phyloP scores from a whole-genome alignment of 2,329 filamentous ascomycete genomes.

The Cercospora berteroae region DNA sequence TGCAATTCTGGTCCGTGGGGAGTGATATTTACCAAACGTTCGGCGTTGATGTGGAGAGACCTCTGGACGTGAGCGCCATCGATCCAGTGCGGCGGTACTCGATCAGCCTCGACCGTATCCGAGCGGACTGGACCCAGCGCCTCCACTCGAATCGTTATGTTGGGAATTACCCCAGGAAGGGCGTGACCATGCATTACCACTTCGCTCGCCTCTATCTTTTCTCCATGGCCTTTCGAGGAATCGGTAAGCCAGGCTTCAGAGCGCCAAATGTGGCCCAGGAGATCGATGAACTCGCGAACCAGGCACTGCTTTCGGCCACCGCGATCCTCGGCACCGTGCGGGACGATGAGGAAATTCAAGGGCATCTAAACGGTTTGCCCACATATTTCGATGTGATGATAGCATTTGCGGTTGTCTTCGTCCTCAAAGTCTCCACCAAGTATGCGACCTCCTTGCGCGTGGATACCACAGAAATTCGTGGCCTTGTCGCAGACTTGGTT shows the following conservation, averaged over 20 bases:
- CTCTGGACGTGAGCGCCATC: conserved; percentile 34
- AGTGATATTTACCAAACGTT: conserved; percentile 34
- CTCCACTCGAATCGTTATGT: conserved; percentile 30
- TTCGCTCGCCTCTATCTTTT: conserved; percentile 34
- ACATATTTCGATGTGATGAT: conserved; percentile 38
- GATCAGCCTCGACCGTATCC: conserved; percentile 30
- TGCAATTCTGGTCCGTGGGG: conserved; percentile 31
- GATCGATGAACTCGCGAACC: conserved; percentile 33
- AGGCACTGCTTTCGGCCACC: conserved; percentile 31
- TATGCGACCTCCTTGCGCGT: conserved; percentile 31
- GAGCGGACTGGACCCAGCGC: conserved; percentile 33
- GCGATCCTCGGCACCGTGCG: conserved; percentile 30
- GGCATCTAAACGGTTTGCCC: conserved; percentile 33
- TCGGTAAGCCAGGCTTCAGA: conserved; percentile 28
- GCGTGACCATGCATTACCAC: conserved; percentile 33
- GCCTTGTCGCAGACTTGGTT: conserved; percentile 30
- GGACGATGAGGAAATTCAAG: conserved; percentile 31
- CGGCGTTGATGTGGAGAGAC: conserved; percentile 33
- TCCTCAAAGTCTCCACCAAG: conserved; percentile 36
- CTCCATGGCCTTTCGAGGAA: conserved; percentile 32
- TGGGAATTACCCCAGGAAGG: conserved; percentile 33
- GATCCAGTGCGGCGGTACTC: conserved; percentile 34
- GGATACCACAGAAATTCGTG: conserved; percentile 31
- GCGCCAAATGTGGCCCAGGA: conserved; percentile 30
- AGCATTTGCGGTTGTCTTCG: conserved; percentile 34